Evolutionary conservation across 2,329 filamentous ascomycete species (phyloP), one percentile per base, ranked within the genome.

Genomic region (Taxawa tesnikishii): DNA sequence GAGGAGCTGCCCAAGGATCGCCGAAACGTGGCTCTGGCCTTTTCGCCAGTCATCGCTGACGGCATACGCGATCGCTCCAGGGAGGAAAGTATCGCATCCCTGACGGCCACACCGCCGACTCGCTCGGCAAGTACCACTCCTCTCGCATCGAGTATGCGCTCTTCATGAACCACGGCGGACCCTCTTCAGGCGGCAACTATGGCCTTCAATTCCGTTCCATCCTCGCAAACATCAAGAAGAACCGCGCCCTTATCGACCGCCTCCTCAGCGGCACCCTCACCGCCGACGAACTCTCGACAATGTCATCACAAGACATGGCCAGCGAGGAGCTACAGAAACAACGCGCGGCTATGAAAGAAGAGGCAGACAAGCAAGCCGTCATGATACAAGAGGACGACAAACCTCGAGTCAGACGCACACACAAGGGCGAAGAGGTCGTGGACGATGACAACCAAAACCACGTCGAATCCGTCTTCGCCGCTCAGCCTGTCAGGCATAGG

Each of bases 351-450:
- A 76, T 88, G 67, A 80, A 81, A 54, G 80, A 82, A 31, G 71
- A 75, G 38, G 75, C 76, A 0, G 83, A 90, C 49, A 83, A 85
- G 47, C 82, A 88, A 53, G 82, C 88, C 28, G 87, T 90, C 28
- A 70, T 93, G 19, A 76, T 88, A 38, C 73, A 83, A 23, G 58
- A 63, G 10, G 73, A 82, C 13, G 69, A 73, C 29, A 84, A 73
- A 2, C 81, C 87, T 4, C 75, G 85, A 3, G 78, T 94, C 35
- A 73, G 85, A 46, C 76, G 83, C 44, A 94, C 88, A 2, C 88
- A 96, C 62, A 96, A 96, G 56, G 90, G 90, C 9, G 87, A 94
- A 37, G 90, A 96, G 51, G 57, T 94, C 11, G 70, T 96, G 11
- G 85, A 88, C 39, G 75, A 80, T 28, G 66, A 59, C 30, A 57